Evolutionary conservation across 208 protist species (phyloP), one percentile per base, ranked within the genome.

Genomic region (Spongospora subterranea): DNA sequence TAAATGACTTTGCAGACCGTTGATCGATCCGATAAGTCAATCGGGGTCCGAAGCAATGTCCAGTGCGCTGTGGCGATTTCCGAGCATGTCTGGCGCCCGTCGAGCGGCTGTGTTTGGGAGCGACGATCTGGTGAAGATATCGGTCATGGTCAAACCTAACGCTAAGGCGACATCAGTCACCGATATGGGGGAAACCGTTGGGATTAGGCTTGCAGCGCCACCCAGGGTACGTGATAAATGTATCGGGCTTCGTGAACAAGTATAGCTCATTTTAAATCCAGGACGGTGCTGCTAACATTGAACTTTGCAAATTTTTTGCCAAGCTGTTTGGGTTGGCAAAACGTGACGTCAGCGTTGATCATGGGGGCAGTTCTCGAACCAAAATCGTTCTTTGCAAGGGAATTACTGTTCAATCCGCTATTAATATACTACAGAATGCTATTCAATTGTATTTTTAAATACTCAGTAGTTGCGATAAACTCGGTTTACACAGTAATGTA

Each of bases 351-450:
- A 20, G 17, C 17, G n/a, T 82, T 13, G 71, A 82, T 39, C 17
- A 6, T 45, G 71, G 71, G n/a, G 17, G 6, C 35, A 39, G 6
- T 17, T 82, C 71, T 17, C 6, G 71, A 13, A 43, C 6, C 71
- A 82, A 82, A 43, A 43, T 82, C n/a, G 71, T 82, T 6, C n/a
- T 82, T 43, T 82, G 71, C 71, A 82, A 82, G 71, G 71, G 71
- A 6, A n/a, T 82, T 43, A 82, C 71, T 43, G 35, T 82, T 82
- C 6, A 13, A 6, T 13, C 6, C 6, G 71, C 35, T 6, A 43
- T 82, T 35, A 35, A 43, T 43, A n/a, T n/a, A 35, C 35, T 82
- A n/a, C n/a, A 35, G 35, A 82, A 82, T 20, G 71, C 71, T 20
- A 20, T n/a, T 35, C 17, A 82, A 17, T 82, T 6, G n/a, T 82